Percentiles rank a stretch among this genome's conserved stretches.
These are phyloP conservation scores for Inga oerstediana DNA, from an alignment of 306 rosid genomes.

Conservation along the genomic window DNA sequence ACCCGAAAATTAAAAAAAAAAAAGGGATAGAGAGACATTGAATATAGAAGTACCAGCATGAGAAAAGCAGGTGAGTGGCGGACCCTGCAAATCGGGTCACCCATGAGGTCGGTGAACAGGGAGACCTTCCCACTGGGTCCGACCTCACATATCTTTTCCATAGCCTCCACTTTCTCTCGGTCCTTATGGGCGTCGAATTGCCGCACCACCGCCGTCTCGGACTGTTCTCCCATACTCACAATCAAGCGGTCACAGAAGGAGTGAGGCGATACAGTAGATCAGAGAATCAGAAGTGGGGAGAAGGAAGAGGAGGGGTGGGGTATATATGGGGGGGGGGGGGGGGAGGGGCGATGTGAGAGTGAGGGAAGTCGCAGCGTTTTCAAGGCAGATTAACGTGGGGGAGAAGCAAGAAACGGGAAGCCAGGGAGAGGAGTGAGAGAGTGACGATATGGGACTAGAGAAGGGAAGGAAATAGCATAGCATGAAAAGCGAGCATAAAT, in stretches of 20 bases:
- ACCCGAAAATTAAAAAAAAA: neutral
- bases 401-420: conserved; percentile 39
- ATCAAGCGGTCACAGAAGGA: neutral
- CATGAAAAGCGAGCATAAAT: neutral
- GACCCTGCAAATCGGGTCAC: conserved; percentile 97
- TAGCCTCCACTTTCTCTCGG: conserved; percentile 57
- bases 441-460: neutral
- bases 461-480: neutral
- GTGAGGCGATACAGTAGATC: neutral
- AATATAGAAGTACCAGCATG: conserved; percentile 73
- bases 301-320: neutral
- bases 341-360: neutral
- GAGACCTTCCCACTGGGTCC: conserved; percentile 77
- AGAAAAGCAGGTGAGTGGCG: conserved; percentile 91
- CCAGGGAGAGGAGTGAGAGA: neutral
- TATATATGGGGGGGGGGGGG: conserved; percentile 16
- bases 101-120: conserved; percentile 80
- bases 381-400: conserved; percentile 48
- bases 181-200: conserved; percentile 58
- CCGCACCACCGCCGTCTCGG: conserved; percentile 43
- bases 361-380: conserved; percentile 40
- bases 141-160: conserved; percentile 80
- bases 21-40: neutral
- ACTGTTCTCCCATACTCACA: conserved; percentile 27
- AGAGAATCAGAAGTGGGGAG: neutral